phyloP scores from a whole-genome alignment of 2,329 filamentous ascomycete species.

The Colletotrichum sp. region DNA sequence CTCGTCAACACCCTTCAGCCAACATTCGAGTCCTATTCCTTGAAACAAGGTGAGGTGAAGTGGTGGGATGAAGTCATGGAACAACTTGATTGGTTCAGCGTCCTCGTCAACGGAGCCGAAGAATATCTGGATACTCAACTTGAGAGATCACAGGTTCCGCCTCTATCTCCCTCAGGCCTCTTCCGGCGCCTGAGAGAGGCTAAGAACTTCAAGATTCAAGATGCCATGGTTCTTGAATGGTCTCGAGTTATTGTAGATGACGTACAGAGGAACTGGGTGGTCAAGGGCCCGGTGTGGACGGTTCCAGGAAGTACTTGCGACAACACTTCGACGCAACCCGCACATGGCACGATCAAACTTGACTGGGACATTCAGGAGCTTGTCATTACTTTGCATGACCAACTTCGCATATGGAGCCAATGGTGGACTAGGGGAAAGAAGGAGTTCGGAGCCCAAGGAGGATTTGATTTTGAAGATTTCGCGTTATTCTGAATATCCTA shows the following conservation, averaged over 20 bases:
- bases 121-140: constrained; percentile 11
- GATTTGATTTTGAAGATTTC: not conserved
- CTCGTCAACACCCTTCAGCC: constrained; percentile 24
- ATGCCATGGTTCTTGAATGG: constrained; percentile 43
- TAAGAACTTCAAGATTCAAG: constrained; percentile 4
- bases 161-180: constrained; percentile 17
- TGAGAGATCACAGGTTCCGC: not conserved
- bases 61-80: constrained; percentile 13
- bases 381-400: constrained; percentile 33
- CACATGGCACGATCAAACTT: constrained; percentile 36
- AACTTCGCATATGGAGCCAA: constrained; percentile 36
- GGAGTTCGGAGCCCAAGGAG: not conserved
- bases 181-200: constrained; percentile 21
- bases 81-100: not conserved
- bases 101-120: constrained; percentile 1
- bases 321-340: constrained; percentile 36
- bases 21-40: constrained; percentile 18
- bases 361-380: constrained; percentile 36
- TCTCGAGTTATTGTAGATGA: constrained; percentile 48
- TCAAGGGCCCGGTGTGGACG: constrained; percentile 35
- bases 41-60: not conserved
- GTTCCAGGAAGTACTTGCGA: constrained; percentile 42
- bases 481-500: constrained; percentile 3
- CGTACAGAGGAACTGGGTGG: constrained; percentile 49
- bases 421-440: constrained; percentile 32